Conservation (phyloP, 2,329 filamentous ascomycete genomes). For the Fusarium avenaceum region DNA sequence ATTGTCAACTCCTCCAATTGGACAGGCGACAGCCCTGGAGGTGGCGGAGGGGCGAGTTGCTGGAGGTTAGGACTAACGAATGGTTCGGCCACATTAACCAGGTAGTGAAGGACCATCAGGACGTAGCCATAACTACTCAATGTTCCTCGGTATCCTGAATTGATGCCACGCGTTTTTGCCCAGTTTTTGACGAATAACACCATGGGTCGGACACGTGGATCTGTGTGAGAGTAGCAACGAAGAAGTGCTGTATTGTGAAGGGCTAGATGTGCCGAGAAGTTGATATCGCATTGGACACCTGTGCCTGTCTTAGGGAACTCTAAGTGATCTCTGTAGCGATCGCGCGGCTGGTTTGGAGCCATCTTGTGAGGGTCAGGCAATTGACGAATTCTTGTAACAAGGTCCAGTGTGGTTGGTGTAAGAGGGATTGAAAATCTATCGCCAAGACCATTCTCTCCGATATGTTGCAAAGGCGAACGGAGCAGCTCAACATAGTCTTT, state of each 20-base stretch:
- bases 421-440: conserved; percentile 55
- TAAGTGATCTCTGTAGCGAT: conserved; percentile 70
- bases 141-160: conserved; percentile 87
- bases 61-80: conserved; percentile 90
- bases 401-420: conserved; percentile 48
- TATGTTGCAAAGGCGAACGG: conserved; percentile 53
- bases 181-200: conserved; percentile 91
- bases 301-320: conserved; percentile 83
- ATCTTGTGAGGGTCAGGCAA: conserved; percentile 66
- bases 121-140: conserved; percentile 93
- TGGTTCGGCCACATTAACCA: conserved; percentile 84
- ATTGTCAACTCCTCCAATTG: conserved; percentile 45
- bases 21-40: conserved; percentile 48
- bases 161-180: conserved; percentile 88
- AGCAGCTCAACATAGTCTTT: conserved; percentile 66
- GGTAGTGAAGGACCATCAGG: conserved; percentile 90
- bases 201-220: conserved; percentile 81
- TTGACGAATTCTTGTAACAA: conserved; percentile 60
- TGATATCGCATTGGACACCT: conserved; percentile 93
- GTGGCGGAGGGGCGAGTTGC: conserved; percentile 62
- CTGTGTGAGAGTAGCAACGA: conserved; percentile 84
- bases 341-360: conserved; percentile 64
- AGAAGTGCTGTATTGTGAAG: conserved; percentile 87
- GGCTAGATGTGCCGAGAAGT: conserved; percentile 87
- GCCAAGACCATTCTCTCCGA: conserved; percentile 1